These are phyloP conservation scores for Tetrahymena borealis DNA, from an alignment of 73 alveolate species.

Conservation along the genomic window DNA sequence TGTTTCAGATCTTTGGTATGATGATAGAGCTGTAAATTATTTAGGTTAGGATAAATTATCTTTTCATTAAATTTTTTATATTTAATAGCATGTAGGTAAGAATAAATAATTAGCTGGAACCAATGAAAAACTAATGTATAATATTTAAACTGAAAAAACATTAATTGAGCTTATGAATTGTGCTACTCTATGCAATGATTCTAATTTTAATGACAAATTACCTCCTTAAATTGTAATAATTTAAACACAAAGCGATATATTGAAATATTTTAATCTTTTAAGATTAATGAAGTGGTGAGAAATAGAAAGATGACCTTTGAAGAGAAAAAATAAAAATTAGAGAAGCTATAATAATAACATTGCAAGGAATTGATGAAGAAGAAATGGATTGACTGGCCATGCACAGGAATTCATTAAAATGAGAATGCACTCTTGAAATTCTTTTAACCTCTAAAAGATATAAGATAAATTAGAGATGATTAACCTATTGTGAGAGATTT, in stretches of 20 bases:
- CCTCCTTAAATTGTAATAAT: neutral
- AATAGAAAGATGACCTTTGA: neutral
- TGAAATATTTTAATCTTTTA: neutral
- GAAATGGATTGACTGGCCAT: neutral
- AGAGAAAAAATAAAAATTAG: neutral
- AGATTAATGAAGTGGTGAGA: neutral
- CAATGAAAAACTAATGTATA: neutral
- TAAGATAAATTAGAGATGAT: neutral
- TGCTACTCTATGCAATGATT: neutral
- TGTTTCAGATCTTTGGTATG: neutral
- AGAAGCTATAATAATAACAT: neutral
- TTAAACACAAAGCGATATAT: neutral
- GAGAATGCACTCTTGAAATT: neutral
- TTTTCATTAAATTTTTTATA: neutral
- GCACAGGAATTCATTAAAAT: neutral
- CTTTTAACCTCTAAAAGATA: neutral
- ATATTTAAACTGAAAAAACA: neutral
- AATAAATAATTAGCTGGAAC: neutral
- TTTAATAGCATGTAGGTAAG: neutral
- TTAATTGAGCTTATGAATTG: neutral
- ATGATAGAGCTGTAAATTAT: neutral
- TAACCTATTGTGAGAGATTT: neutral
- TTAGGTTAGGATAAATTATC: neutral
- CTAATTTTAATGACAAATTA: neutral
- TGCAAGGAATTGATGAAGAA: neutral